These are phyloP conservation scores for Cyberlindnera euphorbiiphila DNA, from an alignment of 805 yeast species.

Conservation along the genomic window DNA sequence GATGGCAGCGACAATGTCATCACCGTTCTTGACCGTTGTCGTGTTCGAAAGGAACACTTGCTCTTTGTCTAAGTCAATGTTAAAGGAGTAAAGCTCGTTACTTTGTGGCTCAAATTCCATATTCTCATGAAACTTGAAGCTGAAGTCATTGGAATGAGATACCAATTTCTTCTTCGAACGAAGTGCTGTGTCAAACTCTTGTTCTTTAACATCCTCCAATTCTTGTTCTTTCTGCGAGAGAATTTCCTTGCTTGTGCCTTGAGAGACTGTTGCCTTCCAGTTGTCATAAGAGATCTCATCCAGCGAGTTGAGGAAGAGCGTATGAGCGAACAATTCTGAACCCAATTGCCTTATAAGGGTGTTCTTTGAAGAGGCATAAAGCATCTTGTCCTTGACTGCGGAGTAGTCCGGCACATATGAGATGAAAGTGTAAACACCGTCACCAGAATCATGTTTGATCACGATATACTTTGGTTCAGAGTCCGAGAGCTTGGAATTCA, in stretches of 20 bases:
- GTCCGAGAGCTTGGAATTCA: constrained; percentile 32
- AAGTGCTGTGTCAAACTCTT: constrained; percentile 36
- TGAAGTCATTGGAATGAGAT: constrained; percentile 26
- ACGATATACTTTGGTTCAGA: constrained; percentile 49
- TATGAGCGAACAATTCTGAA: constrained; percentile 35
- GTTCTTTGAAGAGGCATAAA: constrained; percentile 87
- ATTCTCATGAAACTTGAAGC: constrained; percentile 27
- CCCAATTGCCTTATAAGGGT: constrained; percentile 76
- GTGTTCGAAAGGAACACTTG: constrained; percentile 37
- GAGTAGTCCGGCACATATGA: constrained; percentile 87
- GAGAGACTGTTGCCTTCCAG: constrained; percentile 39
- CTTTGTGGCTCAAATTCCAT: constrained; percentile 28
- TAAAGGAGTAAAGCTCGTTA: constrained; percentile 42
- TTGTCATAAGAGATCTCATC: constrained; percentile 40
- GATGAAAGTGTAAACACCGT: constrained; percentile 46
- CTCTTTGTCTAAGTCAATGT: constrained; percentile 49
- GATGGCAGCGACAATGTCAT: constrained; percentile 33
- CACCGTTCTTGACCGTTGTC: constrained; percentile 20
- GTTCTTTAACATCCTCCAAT: constrained; percentile 41
- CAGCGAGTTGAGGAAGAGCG: constrained; percentile 31
- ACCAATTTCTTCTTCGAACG: constrained; percentile 30
- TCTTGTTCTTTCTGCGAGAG: constrained; percentile 58
- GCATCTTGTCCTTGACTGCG: constrained; percentile 80
- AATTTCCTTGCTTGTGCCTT: constrained; percentile 39
- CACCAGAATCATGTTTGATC: constrained; percentile 33